A percentile compares a stretch with the other conserved stretches of the same genome.
Evolutionary conservation across 257 asterid genomes (phyloP).

Genomic region (Prunella vulgaris): DNA sequence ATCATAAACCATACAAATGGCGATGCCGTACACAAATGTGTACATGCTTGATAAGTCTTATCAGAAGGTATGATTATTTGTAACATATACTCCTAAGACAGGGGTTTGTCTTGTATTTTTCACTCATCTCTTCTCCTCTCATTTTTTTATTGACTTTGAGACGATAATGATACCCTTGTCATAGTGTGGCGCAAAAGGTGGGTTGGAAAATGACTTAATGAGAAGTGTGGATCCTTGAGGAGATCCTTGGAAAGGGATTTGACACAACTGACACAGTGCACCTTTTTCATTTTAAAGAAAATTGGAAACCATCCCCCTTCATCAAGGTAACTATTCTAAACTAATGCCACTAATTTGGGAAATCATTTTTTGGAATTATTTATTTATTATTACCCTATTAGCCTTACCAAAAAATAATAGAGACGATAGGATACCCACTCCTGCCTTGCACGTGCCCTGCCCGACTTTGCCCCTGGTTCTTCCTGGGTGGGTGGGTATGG

Average conservation of each 20-base stretch:
- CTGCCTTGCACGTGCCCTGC: neutral
- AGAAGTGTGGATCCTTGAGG: slow-evolving; percentile 54
- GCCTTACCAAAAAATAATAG: neutral
- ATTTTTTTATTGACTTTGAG: slow-evolving; percentile 40
- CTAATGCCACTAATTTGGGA: neutral
- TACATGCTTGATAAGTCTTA: slow-evolving; percentile 43
- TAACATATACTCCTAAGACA: slow-evolving; percentile 25
- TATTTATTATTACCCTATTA: neutral
- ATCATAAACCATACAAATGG: slow-evolving; percentile 21
- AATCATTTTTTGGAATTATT: neutral
- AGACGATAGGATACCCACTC: neutral
- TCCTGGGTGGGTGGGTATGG: neutral
- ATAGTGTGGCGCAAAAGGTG: slow-evolving; percentile 49
- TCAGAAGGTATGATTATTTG: slow-evolving; percentile 36
- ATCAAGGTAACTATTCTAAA: slow-evolving; percentile 19
- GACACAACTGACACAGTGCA: slow-evolving; percentile 39
- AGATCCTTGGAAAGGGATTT: slow-evolving; percentile 67
- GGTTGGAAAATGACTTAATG: slow-evolving; percentile 59
- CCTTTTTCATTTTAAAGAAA: slow-evolving; percentile 28
- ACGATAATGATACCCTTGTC: slow-evolving; percentile 47
- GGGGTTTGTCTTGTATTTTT: slow-evolving; percentile 40
- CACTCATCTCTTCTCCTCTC: slow-evolving; percentile 31
- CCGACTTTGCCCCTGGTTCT: neutral
- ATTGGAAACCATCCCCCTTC: slow-evolving; percentile 14
- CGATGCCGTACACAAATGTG: slow-evolving; percentile 36